phyloP scores from a whole-genome alignment of 1,284 basidiomycete species.

The Cutaneotrichosporon sp. region DNA sequence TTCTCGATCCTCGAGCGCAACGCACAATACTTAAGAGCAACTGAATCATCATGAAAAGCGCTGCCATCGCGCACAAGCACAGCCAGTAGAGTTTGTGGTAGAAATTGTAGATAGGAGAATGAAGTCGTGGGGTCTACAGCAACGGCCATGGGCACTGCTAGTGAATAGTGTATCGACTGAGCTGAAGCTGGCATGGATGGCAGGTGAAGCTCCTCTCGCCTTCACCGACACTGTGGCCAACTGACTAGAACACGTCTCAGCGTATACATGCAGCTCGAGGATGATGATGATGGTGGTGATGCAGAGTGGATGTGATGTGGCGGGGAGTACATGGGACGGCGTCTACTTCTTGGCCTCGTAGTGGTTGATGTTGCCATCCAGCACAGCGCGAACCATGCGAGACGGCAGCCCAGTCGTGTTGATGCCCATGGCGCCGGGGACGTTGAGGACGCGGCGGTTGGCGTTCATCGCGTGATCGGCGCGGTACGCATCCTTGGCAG shows the following conservation, averaged over 20 bases:
- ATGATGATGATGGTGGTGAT: neutral
- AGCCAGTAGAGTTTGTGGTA: no score
- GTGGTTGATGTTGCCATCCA: conserved; percentile 2
- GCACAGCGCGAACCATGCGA: conserved; percentile 21
- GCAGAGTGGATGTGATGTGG: neutral
- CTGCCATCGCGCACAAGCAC: no score
- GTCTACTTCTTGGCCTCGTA: neutral
- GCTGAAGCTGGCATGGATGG: no score
- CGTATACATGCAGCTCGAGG: neutral
- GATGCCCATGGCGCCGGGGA: conserved; percentile 21
- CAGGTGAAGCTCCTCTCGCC: no score
- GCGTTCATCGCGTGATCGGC: conserved; percentile 19
- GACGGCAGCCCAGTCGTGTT: conserved; percentile 20
- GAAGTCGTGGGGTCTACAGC: no score
- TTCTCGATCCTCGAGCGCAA: no score
- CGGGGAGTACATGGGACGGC: neutral
- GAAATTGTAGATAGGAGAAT: no score
- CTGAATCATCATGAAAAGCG: no score
- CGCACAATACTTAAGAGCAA: no score
- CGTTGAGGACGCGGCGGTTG: conserved; percentile 10
- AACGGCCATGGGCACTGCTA: no score
- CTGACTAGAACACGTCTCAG: neutral
- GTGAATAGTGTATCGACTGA: no score
- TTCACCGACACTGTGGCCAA: no score
- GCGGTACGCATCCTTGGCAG: conserved; percentile 33